Evolutionary conservation across 129 eudicot genomes (phyloP), one percentile per base, ranked within the genome.

Genomic region (Apium graveolens): DNA sequence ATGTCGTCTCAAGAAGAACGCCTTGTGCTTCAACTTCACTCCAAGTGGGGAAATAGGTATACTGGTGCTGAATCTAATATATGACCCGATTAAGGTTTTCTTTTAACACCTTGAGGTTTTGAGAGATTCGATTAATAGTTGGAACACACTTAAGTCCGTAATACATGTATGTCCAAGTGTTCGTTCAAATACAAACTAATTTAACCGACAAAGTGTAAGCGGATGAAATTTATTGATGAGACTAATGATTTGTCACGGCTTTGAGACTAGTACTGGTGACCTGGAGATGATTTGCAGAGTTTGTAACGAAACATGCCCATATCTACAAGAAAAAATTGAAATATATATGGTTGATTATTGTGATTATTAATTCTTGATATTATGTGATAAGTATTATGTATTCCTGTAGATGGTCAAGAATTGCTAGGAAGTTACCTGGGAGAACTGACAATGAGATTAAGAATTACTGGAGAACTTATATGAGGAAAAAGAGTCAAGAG

Each of bases 11-110:
- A 91, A 29, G 98, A 95, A 83, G 96, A 95, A 72, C 85, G 88
- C 66, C 92, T 90, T n/a, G 91, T 95, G 29, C 88, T 95, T 73
- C 89, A 90, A 66, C 96, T 95, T 81, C 98, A 95, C 78, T 80
- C 93, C 51, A 90, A 90, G 83, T 95, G 94, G 94, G 98, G 98
- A 83, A 95, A 95, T 78, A 91, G 98, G 98, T 94, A 71, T 45
- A 82, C 5, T 14, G 37, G 38, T 3, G 48, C 11, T 44, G 48
- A 11, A 44, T 44, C 11, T 43, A 1, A 6, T 1, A 43, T 43
- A 44, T 44, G 48, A 44, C 11, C 3, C 48, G 14, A 11, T 44
- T 44, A 44, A 44, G 48, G 12, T 12, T 44, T 44, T 3, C 14
- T 12, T 44, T 16, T 44, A 3, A 44, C 3, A 44, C 16, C 12